Base-by-base conservation (phyloP, 2,329 filamentous ascomycete genomes). In the Exophiala xenobiotica region DNA sequence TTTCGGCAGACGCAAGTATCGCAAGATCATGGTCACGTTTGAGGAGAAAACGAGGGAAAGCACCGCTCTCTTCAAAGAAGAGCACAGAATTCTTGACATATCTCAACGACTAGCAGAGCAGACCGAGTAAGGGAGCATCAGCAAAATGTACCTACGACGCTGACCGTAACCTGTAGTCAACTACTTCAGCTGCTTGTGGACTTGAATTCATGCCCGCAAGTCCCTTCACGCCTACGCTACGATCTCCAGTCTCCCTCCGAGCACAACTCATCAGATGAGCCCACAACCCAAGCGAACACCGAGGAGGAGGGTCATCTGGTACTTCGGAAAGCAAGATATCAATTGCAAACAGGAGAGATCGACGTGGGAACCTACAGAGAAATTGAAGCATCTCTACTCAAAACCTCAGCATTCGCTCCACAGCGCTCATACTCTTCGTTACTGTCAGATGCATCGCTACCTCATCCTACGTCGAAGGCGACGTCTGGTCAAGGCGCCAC, bases 121-220 rank as follows among this genome's bases (percentile, higher is more conserved):
- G 72, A 96, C 96, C 63, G 92, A 97, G 91, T 96, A 79, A 64
- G 85, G 70, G 27, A n/a, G 16, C 16, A 33, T 31, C 37, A 8
- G 22, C 12, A 16, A 12, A 23, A 11, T 9, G 11, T 26, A 12
- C 48, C 49, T 61, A 47, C 61, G 26, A 40, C n/a, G 24, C 48
- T 57, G 38, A 56, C 40, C 26, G 40, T 42, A 3, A 4, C 42
- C 23, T 63, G 39, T 63, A 96, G 91, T 69, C 90, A 91, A 68
- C 74, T 97, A 26, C 81, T 96, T 47, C 92, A 97, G 63, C 74
- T 96, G 8, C 81, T 97, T 26, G 78, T 95, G 56, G 91, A 96
- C 65, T 80, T 96, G 72, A 99, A 99, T 72, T 83, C 88, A 45
- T 87, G 83, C 37, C 77, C 86, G 16, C 88, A 93, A 67, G 83